Evolutionary conservation across 768 basidiomycete species (phyloP).

Genomic region (Cubamyces sp.): DNA sequence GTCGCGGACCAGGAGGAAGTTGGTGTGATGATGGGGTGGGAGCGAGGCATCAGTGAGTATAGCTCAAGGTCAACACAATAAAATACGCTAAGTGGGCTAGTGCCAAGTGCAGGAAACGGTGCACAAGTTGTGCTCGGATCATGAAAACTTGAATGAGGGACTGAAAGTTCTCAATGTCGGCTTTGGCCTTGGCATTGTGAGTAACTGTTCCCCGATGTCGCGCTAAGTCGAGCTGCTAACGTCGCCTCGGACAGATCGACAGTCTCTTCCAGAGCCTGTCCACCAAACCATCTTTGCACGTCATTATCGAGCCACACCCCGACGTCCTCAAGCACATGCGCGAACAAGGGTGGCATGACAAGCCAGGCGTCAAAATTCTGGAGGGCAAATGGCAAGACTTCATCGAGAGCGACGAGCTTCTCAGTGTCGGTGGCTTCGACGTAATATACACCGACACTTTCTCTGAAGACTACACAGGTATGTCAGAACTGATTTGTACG

Average conservation of each 20-base stretch:
- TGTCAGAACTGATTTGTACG: neutral
- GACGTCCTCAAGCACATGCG: slow-evolving; percentile 88
- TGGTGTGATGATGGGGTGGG: slow-evolving; percentile 99
- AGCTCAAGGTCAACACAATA: neutral
- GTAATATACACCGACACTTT: slow-evolving; percentile 93
- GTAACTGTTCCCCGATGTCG: slow-evolving; percentile 32
- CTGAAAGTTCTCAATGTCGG: slow-evolving; percentile 87
- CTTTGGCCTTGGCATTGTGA: slow-evolving; percentile 90
- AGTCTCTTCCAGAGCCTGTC: slow-evolving; percentile 71
- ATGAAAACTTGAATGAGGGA: slow-evolving; percentile 47
- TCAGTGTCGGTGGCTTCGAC: slow-evolving; percentile 77
- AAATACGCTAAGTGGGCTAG: slow-evolving; percentile 31
- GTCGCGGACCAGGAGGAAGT: slow-evolving; percentile 70
- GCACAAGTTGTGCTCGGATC: slow-evolving; percentile 55
- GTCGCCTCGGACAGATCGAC: slow-evolving; percentile 65
- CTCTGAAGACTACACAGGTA: slow-evolving; percentile 80
- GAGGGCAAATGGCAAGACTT: slow-evolving; percentile 96
- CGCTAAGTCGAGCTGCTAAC: neutral
- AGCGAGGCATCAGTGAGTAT: slow-evolving; percentile 71
- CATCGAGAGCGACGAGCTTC: slow-evolving; percentile 60
- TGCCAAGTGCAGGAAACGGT: slow-evolving; percentile 78
- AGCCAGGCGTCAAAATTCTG: slow-evolving; percentile 74
- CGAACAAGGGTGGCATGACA: slow-evolving; percentile 75
- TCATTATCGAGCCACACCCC: slow-evolving; percentile 93
- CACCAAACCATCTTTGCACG: slow-evolving; percentile 67